phyloP scores from a whole-genome alignment of 2,329 filamentous ascomycete genomes.

The Lecanicillium sp. region DNA sequence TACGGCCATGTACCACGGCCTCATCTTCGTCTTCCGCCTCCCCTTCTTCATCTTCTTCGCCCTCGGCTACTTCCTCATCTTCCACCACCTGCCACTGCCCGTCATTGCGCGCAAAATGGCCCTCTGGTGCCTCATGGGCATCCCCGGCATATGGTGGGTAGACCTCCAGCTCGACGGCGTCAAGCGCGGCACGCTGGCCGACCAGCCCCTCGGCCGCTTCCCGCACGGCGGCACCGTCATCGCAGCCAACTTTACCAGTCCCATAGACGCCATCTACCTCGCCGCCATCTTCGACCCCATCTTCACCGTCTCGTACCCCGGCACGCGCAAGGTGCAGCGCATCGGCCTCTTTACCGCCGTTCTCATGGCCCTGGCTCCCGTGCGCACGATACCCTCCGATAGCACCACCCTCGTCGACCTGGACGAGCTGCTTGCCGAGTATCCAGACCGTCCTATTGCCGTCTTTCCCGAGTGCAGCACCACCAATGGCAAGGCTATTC shows the following conservation, averaged over 20 bases:
- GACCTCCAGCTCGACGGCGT: constrained; percentile 98
- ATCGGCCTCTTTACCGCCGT: constrained; percentile 73
- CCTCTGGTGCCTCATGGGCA: constrained; percentile 78
- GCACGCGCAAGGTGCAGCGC: constrained; percentile 62
- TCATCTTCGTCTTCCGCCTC: constrained; percentile 74
- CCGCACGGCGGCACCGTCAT: constrained; percentile 76
- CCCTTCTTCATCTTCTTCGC: constrained; percentile 65
- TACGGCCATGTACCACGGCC: constrained; percentile 54
- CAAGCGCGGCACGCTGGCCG: constrained; percentile 76
- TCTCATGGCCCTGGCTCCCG: constrained; percentile 58
- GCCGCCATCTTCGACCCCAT: constrained; percentile 90
- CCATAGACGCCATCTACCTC: constrained; percentile 87
- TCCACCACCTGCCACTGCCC: constrained; percentile 70
- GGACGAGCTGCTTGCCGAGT: constrained; percentile 50
- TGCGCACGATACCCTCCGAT: constrained; percentile 37
- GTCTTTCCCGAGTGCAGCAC: constrained; percentile 93
- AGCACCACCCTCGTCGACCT: constrained; percentile 50
- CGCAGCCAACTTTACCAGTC: constrained; percentile 83
- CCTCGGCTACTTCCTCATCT: constrained; percentile 65
- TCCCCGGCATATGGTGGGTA: constrained; percentile 95
- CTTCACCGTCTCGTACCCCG: constrained; percentile 80
- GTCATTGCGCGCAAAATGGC: constrained; percentile 65
- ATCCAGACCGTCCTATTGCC: constrained; percentile 70
- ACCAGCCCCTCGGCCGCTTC: constrained; percentile 63
- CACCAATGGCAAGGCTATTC: constrained; percentile 83